Evolutionary conservation across 1,139 yeast genomes (phyloP).

Genomic region (Candida sojae): DNA sequence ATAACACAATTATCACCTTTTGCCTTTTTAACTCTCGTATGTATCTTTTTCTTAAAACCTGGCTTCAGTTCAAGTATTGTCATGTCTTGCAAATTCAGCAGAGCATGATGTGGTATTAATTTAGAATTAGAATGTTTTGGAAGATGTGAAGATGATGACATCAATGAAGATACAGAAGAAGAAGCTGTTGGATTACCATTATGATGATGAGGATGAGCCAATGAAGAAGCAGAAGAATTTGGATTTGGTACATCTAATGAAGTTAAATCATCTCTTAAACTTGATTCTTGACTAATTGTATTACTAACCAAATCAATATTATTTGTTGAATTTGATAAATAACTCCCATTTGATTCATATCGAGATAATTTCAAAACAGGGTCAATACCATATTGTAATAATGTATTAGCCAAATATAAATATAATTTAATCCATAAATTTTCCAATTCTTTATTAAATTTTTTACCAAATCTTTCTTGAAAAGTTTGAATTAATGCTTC

Average conservation of each 20-base stretch:
- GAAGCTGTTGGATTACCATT: too few species aligned
- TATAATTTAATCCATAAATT: constrained; percentile 74
- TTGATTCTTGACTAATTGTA: background rate
- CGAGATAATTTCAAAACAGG: constrained; percentile 40
- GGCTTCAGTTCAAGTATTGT: background rate
- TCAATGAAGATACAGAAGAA: too few species aligned
- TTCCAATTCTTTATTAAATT: constrained; percentile 52
- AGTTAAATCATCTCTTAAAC: constrained; percentile 1
- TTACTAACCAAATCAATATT: background rate
- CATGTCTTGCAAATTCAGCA: background rate
- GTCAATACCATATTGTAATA: constrained; percentile 66
- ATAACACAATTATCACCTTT: constrained; percentile 40
- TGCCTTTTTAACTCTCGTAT: constrained; percentile 18
- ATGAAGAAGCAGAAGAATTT: background rate
- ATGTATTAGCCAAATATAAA: constrained; percentile 62
- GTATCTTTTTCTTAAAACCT: constrained; percentile 15
- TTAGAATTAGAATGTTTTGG: too few species aligned
- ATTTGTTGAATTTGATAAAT: background rate
- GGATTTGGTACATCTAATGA: background rate
- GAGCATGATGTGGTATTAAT: too few species aligned
- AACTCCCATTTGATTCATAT: constrained; percentile 2
- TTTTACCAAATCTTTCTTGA: constrained; percentile 59
- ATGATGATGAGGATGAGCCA: too few species aligned
- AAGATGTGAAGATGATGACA: too few species aligned
- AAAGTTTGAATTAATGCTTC: constrained; percentile 74